A percentile compares a stretch with the other conserved stretches of the same genome.
These are phyloP conservation scores for Rugonectria rugulosa DNA, from an alignment of 2,329 filamentous ascomycete species.

Conservation along the genomic window DNA sequence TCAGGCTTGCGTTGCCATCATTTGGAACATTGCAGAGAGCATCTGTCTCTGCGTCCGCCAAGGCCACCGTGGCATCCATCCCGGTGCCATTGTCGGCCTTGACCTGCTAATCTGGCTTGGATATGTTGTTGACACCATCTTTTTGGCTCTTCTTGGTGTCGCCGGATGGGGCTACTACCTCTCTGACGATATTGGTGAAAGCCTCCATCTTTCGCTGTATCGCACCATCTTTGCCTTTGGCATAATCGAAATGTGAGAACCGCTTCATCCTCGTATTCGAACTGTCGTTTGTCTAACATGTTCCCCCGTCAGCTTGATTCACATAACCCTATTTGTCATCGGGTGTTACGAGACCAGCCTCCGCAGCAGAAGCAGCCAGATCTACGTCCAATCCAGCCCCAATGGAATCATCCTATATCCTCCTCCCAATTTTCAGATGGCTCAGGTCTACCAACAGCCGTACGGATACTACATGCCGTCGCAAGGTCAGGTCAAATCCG, in stretches of 20 bases:
- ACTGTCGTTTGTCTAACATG: not conserved
- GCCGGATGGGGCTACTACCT: not conserved
- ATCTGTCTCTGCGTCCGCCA: conserved; percentile 19
- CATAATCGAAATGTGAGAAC: conserved; percentile 12
- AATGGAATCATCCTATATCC: not conserved
- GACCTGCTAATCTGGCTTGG: conserved; percentile 27
- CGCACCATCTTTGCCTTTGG: conserved; percentile 12
- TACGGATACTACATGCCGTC: not conserved
- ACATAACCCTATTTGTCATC: conserved; percentile 33
- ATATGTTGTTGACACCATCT: conserved; percentile 1
- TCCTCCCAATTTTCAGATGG: conserved; percentile 4
- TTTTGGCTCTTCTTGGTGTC: not conserved
- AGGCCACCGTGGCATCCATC: conserved; percentile 22
- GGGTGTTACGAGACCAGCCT: conserved; percentile 31
- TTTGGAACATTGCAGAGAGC: conserved; percentile 22
- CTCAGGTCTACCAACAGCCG: conserved; percentile 10
- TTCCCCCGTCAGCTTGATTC: conserved; percentile 16
- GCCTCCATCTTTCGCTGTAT: not conserved
- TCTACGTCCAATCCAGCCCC: conserved; percentile 21
- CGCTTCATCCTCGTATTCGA: no score
- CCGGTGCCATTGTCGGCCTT: conserved; percentile 20
- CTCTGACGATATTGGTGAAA: not conserved
- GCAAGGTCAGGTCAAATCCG: not conserved
- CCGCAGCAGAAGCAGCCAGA: conserved; percentile 21
- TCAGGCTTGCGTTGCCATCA: conserved; percentile 14